phyloP scores from a whole-genome alignment of 257 asterid genomes.

The Lycium ferocissimum region DNA sequence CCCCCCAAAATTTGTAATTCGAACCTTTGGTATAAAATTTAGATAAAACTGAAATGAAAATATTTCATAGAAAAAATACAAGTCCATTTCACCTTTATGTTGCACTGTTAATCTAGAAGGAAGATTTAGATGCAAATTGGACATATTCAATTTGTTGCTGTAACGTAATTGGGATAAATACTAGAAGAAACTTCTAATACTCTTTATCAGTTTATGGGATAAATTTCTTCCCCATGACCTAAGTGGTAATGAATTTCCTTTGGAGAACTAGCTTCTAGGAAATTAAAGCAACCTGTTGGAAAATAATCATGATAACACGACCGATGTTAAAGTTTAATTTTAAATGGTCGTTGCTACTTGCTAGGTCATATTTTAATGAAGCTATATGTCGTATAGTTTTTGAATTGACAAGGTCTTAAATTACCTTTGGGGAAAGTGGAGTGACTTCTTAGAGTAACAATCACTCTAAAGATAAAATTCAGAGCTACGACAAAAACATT shows the following conservation, averaged over 20 bases:
- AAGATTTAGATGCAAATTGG: neutral
- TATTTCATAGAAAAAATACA: neutral
- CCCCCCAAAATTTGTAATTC: neutral
- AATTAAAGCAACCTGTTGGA: neutral
- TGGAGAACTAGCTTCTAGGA: neutral
- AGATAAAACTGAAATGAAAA: neutral
- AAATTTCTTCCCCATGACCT: neutral
- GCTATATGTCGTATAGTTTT: neutral
- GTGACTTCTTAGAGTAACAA: slow-evolving; percentile 1
- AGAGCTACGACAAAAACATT: no score
- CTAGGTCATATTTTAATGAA: neutral
- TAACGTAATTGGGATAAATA: neutral
- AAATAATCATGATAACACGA: neutral
- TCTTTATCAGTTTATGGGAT: neutral
- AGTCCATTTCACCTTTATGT: neutral
- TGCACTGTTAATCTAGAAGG: neutral
- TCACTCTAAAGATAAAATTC: no score
- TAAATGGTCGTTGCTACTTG: neutral
- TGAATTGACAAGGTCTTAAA: neutral
- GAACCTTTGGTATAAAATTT: neutral
- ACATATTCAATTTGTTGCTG: neutral
- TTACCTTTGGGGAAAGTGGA: neutral
- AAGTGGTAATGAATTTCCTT: neutral
- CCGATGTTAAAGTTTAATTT: neutral
- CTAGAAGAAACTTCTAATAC: neutral